Evolutionary conservation across 2,329 filamentous ascomycete genomes (phyloP).

Genomic region (Erysiphe pulchra): DNA sequence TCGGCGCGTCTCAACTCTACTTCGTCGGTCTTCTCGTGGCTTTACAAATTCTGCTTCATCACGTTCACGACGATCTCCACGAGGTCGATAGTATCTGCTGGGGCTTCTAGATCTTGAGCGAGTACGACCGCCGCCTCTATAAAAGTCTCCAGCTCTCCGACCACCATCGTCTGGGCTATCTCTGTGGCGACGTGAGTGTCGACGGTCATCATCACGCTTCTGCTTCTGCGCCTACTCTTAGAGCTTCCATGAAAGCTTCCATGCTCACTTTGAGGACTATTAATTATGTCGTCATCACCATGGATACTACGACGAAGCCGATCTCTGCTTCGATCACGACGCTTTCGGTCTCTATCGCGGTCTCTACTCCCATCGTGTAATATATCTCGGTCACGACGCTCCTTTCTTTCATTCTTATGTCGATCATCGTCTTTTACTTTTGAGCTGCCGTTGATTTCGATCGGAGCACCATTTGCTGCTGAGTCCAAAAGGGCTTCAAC

Average conservation of each 20-base stretch:
- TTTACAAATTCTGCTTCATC: constrained; percentile 26
- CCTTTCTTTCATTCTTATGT: constrained; percentile 25
- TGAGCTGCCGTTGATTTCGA: constrained; percentile 16
- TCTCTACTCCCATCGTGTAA: constrained; percentile 28
- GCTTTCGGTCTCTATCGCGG: constrained; percentile 27
- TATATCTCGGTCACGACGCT: constrained; percentile 28
- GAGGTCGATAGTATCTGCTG: constrained; percentile 26
- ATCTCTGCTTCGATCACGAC: constrained; percentile 31
- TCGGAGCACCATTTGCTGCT: constrained; percentile 35
- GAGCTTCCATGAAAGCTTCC: constrained; percentile 43
- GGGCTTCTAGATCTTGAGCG: constrained; percentile 51
- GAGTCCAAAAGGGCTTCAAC: constrained; percentile 82
- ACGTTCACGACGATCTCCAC: constrained; percentile 22
- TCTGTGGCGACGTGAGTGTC: constrained; percentile 47
- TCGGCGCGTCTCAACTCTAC: constrained; percentile 15
- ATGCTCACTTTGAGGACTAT: constrained; percentile 47
- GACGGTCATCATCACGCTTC: constrained; percentile 53
- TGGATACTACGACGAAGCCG: constrained; percentile 19
- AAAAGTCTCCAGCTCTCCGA: constrained; percentile 38
- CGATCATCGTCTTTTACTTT: constrained; percentile 30
- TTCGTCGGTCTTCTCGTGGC: constrained; percentile 17
- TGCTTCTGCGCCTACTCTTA: constrained; percentile 58
- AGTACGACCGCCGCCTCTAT: constrained; percentile 35
- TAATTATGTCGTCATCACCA: constrained; percentile 29
- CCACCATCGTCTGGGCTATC: constrained; percentile 21